Evolutionary conservation across 2,329 filamentous ascomycete species (phyloP), one percentile per base, ranked within the genome.

Genomic region (Arthroderma sp.): DNA sequence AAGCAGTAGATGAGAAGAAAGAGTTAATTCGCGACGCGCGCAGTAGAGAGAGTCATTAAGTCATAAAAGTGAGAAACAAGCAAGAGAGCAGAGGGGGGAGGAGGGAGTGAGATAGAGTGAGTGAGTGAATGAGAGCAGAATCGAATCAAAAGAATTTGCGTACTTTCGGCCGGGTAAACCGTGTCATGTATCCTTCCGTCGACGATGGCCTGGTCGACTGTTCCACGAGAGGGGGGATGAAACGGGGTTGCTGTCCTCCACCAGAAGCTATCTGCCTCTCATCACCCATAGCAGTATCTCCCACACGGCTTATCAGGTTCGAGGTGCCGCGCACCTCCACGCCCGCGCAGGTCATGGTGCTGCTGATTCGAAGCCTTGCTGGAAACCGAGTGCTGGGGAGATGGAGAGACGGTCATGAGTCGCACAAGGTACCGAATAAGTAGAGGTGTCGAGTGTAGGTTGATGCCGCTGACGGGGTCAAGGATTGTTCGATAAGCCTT

Each of bases 371-470:
- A 51, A 51, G 25, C 47, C 47, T 51, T 31, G 5, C 47, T 33
- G 25, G 47, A 51, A 51, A 51, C 25, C 25, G 47, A 51, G 28
- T 51, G 33, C 47, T 31, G 47, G 47, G 28, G 47, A 51, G 47
- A 33, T n/a, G 25, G 47, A 31, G 47, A 51, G 47, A 51, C 47
- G 47, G 47, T 51, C 47, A 51, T 51, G 25, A 33, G 47, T 51
- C 47, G 47, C 47, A 51, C 47, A 51, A 25, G 28, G 28, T 31
- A 31, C 28, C 28, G 28, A 7, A 31, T 7, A 31, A 28, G 21
- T 23, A 47, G 17, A 19, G 17, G 39, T 43, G 21, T 25, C 19
- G 19, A 11, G 19, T n/a, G n/a, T n/a, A 13, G 2, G 41, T 8
- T 23, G 41, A 47, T 3, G 41, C 5, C 3, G 19, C 11, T 47